Evolutionary conservation across 2,329 filamentous ascomycete genomes (phyloP).

Genomic region (Colletotrichum karsti): DNA sequence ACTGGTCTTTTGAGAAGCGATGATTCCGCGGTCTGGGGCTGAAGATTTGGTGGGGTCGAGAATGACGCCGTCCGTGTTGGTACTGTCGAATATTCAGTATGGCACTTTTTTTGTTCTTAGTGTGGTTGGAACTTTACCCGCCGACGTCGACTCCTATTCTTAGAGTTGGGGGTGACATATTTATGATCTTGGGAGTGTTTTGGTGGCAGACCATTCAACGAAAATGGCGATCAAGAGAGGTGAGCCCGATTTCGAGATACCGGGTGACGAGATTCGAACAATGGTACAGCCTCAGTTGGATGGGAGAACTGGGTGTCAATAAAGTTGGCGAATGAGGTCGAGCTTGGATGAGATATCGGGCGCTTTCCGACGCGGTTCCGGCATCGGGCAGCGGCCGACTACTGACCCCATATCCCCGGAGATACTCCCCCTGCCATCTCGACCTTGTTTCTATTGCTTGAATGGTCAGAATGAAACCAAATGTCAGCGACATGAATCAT

Average conservation of each 20-base stretch:
- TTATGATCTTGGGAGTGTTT: neutral
- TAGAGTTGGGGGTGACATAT: neutral
- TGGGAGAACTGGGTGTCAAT: neutral
- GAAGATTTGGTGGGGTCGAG: constrained; percentile 49
- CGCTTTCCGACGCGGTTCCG: constrained; percentile 2
- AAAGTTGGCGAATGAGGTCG: neutral
- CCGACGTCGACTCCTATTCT: constrained; percentile 1
- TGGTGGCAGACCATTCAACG: neutral
- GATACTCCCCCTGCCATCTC: neutral
- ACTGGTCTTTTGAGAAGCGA: constrained; percentile 58
- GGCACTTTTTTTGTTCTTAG: neutral
- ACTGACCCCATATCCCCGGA: neutral
- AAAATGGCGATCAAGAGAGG: too few species aligned
- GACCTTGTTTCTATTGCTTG: neutral
- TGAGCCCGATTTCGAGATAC: too few species aligned
- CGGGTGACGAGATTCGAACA: too few species aligned
- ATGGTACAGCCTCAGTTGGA: too few species aligned
- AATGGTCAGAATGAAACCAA: neutral
- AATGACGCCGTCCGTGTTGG: constrained; percentile 41
- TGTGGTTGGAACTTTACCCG: neutral
- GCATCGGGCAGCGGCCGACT: constrained; percentile 10
- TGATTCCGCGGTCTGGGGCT: constrained; percentile 48
- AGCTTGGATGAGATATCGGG: neutral
- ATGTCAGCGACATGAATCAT: neutral
- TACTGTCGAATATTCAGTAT: neutral